Conservation (phyloP, 208 protist genomes). For the Phytomonas serpens region DNA sequence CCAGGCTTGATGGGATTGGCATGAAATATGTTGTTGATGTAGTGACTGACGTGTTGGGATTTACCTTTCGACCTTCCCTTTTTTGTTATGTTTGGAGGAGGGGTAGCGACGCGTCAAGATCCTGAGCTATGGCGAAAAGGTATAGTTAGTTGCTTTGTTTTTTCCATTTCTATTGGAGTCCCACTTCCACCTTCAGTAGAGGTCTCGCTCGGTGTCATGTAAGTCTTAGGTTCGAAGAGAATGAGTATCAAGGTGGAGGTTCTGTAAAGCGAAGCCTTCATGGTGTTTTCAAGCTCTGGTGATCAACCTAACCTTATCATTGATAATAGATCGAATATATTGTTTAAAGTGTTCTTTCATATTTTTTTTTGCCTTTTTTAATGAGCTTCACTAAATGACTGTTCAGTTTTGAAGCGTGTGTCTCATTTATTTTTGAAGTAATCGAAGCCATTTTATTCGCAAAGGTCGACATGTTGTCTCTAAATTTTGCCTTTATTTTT, state of each 20-base stretch:
- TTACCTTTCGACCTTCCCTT: no score
- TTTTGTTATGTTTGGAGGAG: no score
- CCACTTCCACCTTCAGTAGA: neutral
- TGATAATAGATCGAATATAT: neutral
- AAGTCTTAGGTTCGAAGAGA: neutral
- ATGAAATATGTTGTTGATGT: no score
- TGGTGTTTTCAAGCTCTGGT: neutral
- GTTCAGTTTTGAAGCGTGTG: constrained; percentile 7
- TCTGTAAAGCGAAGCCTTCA: neutral
- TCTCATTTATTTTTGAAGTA: neutral
- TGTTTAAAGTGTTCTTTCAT: neutral
- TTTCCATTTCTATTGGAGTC: neutral
- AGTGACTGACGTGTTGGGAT: no score
- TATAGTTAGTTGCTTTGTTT: neutral
- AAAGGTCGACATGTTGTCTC: neutral
- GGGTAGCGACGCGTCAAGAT: neutral
- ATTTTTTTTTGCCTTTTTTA: neutral
- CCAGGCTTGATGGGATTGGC: no score
- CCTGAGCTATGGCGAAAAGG: neutral
- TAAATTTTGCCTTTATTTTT: constrained; percentile 11
- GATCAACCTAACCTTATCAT: neutral
- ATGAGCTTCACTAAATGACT: neutral
- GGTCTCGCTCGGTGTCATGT: neutral
- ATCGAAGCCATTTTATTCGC: neutral
- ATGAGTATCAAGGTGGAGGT: neutral